Base-by-base conservation (phyloP, 257 asterid genomes). In the Forsythia viridissima region DNA sequence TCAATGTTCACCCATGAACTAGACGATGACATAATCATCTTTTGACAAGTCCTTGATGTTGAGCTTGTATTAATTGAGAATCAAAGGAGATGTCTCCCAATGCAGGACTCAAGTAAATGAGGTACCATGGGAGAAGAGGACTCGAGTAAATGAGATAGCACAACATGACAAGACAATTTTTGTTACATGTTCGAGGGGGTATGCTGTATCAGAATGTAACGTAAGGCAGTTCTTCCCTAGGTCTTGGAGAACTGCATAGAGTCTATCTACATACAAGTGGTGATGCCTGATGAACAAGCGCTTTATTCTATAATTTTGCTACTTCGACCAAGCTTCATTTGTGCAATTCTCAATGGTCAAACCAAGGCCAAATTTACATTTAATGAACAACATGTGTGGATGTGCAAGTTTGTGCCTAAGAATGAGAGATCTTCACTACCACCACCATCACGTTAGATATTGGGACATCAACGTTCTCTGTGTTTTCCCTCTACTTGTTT, bases 381-480 rank as follows among this genome's bases (percentile, higher is more conserved):
- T 65, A 91, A 88, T 2, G 95, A 93, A 34, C 89, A 93, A 82
- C 93, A 90, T 73, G 86, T 89, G 2, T 91, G 95, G 97, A 83
- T 90, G 86, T 86, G 92, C 3, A 86, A 30, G 34, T 30, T 30
- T 30, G 34, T 30, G 34, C 34, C 34, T 1, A 30, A 30, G 34
- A 30, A 30, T 30, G 34, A 30, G 34, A 30, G 24, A 24, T 24
- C 24, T 24, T 24, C 24, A 24, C 24, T 24, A 24, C 24, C 2
- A 30, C 34, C 2, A 30, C 34, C 34, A 30, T 30, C 34, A 30
- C 34, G 34, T 30, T 30, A 30, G 1, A 30, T 30, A 30, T 1
- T 30, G 2, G 34, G 34, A 30, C 34, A 30, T 30, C 2, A 30
- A 30, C 34, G 34, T 30, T 30, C 34, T 30, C 34, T 1, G 0